These are phyloP conservation scores for Hericium rajendrae DNA, from an alignment of 768 basidiomycete species.

Conservation along the genomic window DNA sequence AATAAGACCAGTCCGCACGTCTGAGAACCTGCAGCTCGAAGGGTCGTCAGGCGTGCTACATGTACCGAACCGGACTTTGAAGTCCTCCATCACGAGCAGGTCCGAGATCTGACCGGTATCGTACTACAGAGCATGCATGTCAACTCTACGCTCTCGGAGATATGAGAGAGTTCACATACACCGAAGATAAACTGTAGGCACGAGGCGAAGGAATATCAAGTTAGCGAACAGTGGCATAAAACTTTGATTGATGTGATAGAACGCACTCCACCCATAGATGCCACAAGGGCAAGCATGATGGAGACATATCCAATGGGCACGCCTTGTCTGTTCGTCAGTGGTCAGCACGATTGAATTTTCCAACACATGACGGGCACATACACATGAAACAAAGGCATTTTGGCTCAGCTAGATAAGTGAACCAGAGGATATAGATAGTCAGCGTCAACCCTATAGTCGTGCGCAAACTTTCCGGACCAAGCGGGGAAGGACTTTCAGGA, in stretches of 20 bases:
- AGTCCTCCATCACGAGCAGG: constrained; percentile 65
- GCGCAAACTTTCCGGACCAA: too few species aligned
- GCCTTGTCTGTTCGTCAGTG: constrained; percentile 36
- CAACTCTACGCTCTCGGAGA: neutral
- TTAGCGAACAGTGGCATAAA: neutral
- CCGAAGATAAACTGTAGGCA: constrained; percentile 17
- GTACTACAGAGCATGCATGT: constrained; percentile 25
- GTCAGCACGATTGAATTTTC: constrained; percentile 1
- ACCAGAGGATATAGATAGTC: too few species aligned
- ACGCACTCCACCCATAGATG: constrained; percentile 54
- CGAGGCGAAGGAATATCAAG: neutral
- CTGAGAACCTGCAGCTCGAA: constrained; percentile 41
- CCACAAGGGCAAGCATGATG: constrained; percentile 56
- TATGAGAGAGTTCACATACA: constrained; percentile 10
- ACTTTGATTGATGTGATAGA: neutral
- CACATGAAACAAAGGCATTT: constrained; percentile 23
- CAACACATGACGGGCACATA: constrained; percentile 7
- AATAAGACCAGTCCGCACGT: constrained; percentile 53
- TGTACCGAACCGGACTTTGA: constrained; percentile 50
- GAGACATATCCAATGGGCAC: constrained; percentile 54
- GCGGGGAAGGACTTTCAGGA: too few species aligned
- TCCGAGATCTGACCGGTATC: constrained; percentile 75
- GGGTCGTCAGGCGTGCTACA: constrained; percentile 32
- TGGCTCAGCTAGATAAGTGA: neutral
- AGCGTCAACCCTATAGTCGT: too few species aligned